Evolutionary conservation across 768 basidiomycete genomes (phyloP), one percentile per base, ranked within the genome.

Genomic region (Boletus barrowsii): DNA sequence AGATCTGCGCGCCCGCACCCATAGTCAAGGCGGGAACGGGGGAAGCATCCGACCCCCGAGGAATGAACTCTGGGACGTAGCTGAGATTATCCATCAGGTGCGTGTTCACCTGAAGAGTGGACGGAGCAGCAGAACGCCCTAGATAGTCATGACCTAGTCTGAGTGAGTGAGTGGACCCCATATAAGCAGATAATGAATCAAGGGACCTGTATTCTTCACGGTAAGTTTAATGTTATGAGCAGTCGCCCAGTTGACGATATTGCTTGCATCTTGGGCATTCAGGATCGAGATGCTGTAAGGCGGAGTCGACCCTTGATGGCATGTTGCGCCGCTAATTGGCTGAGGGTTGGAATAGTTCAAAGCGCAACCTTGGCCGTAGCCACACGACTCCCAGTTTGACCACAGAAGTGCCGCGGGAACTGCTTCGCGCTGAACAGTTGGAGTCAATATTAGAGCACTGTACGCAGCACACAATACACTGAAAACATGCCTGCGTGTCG

Each of bases 111-210:
- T 67, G 65, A 26, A 67, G 59, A 10, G 65, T 54, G 10, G 57
- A 65, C 24, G 62, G 65, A n/a, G 49, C 56, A 26, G 65, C 57
- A 46, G 65, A 65, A 32, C 65, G 60, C 17, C 65, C 65, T 9
- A 51, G 53, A 40, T 40, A 56, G 39, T 66, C 65, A 24, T 67
- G 65, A 6, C 65, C 65, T 62, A 49, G 14, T 29, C 26, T 18
- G 10, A 18, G 1, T 30, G 35, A 10, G 42, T 45, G 14, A 62
- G 29, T 5, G 18, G 2, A 46, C 10, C 6, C 36, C 2, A 43
- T 14, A n/a, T 51, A 22, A 42, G n/a, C 8, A 4, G 18, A 24
- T 35, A 44, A 37, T 15, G n/a, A 8, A 18, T 18, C 1, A 42
- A 42, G 17, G 14, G 14, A 67, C 65, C 65, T 18, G 65, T 66